Conservation (phyloP, 106 monocot genomes). For the Ottelia alismoides region DNA sequence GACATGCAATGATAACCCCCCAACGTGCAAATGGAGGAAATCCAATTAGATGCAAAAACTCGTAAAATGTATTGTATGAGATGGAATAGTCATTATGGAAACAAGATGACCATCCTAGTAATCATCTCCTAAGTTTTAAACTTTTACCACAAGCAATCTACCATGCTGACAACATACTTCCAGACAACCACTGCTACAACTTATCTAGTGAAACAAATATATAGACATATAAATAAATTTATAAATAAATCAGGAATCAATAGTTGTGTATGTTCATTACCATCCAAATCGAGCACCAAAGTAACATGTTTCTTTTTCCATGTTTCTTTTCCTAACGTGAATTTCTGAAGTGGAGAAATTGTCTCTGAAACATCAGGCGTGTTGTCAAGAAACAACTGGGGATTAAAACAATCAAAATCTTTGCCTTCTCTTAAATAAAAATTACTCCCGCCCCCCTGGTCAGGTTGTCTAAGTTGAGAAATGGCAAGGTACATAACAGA, state of each 20-base stretch:
- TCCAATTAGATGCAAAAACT: too few species aligned
- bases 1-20: too few species aligned
- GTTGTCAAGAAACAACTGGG: slow-evolving; percentile 31
- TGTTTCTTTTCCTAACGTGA: slow-evolving; percentile 19
- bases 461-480: slow-evolving; percentile 32
- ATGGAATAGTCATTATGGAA: too few species aligned
- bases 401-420: slow-evolving; percentile 32
- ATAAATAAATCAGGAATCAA: neutral
- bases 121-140: too few species aligned
- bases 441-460: slow-evolving; percentile 20
- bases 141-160: too few species aligned
- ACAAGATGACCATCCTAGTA: too few species aligned
- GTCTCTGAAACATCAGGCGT: slow-evolving; percentile 44
- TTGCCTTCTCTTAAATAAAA: slow-evolving; percentile 13
- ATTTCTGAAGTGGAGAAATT: slow-evolving; percentile 22
- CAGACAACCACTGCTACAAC: too few species aligned
- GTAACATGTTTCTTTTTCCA: slow-evolving; percentile 38
- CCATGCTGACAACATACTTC: neutral
- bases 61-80: too few species aligned
- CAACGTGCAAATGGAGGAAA: too few species aligned
- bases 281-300: slow-evolving; percentile 89
- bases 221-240: too few species aligned
- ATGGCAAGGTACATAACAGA: slow-evolving; percentile 32
- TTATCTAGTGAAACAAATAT: too few species aligned
- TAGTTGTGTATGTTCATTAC: slow-evolving; percentile 33